Conservation (phyloP, 1,139 yeast genomes). For the Protomyces arabidopsidicola region DNA sequence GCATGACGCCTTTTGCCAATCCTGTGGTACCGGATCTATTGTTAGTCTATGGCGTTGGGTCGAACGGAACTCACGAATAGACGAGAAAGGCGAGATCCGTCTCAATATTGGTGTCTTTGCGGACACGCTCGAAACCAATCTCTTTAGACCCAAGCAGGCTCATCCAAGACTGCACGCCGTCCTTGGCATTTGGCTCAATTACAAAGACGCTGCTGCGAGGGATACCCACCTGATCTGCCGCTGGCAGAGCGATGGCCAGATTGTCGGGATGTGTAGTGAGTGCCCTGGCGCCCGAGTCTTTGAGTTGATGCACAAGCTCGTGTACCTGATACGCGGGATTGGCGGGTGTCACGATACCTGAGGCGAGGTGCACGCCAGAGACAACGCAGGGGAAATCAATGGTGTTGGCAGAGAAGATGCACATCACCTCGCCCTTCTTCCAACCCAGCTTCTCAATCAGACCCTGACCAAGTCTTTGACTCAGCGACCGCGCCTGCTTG, state of each 20-base stretch:
- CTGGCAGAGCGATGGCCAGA: conserved; percentile 36
- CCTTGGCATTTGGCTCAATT: conserved; percentile 28
- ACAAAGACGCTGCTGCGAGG: conserved; percentile 8
- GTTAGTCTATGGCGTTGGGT: too few species aligned
- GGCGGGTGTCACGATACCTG: conserved; percentile 42
- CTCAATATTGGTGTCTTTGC: conserved; percentile 20
- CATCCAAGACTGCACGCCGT: conserved; percentile 32
- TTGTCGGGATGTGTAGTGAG: conserved; percentile 35
- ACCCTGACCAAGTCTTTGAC: conserved; percentile 22
- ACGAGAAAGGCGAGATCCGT: conserved; percentile 41
- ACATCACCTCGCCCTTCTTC: conserved; percentile 38
- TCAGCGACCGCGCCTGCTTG: not conserved
- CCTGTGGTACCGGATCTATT: conserved; percentile 30
- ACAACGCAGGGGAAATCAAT: conserved; percentile 38
- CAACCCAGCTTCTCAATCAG: conserved; percentile 35
- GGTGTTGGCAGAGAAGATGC: conserved; percentile 38
- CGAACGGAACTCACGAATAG: conserved; percentile 74
- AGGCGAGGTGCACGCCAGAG: conserved; percentile 39
- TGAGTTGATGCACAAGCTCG: conserved; percentile 42
- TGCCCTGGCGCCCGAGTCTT: conserved; percentile 37
- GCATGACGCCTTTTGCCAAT: conserved; percentile 57
- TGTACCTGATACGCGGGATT: conserved; percentile 39
- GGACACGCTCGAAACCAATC: conserved; percentile 32
- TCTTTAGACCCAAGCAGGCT: conserved; percentile 29
- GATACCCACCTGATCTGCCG: conserved; percentile 32